Evolutionary conservation across 495 filamentous ascomycete species (phyloP).

Genomic region (Penicillium manginii): DNA sequence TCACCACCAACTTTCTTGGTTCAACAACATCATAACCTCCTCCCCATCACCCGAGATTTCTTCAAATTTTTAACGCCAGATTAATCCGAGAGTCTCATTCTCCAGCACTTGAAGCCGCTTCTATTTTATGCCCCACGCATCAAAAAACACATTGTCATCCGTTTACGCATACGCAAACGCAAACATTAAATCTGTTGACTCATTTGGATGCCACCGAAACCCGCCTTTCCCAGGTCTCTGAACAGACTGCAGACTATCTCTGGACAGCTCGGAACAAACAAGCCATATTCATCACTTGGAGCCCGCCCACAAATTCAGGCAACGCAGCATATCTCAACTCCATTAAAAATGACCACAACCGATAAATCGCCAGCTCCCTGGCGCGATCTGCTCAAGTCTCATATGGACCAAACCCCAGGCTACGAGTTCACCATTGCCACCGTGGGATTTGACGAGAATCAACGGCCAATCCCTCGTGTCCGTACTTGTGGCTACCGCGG

Average conservation of each 20-base stretch:
- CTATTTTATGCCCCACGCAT: too few relatives aligned
- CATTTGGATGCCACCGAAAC: not conserved
- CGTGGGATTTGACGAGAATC: constrained; percentile 48
- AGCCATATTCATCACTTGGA: not conserved
- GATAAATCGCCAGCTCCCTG: constrained; percentile 54
- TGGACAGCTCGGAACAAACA: not conserved
- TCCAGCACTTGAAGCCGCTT: too few relatives aligned
- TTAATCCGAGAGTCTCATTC: too few relatives aligned
- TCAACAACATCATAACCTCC: not conserved
- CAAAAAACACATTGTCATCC: too few relatives aligned
- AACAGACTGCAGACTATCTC: not conserved
- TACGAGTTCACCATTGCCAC: constrained; percentile 76
- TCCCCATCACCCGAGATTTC: not conserved
- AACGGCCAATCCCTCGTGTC: constrained; percentile 56
- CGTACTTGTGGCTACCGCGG: constrained; percentile 79
- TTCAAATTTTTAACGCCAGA: too few relatives aligned
- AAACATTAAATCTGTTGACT: too few relatives aligned
- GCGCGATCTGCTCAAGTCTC: constrained; percentile 66
- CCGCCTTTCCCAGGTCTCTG: not conserved
- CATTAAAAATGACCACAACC: constrained; percentile 13
- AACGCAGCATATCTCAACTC: not conserved
- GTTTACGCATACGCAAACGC: too few relatives aligned
- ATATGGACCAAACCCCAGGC: constrained; percentile 61
- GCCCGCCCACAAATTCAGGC: not conserved
- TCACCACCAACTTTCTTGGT: not conserved